A percentile compares a stretch with the other conserved stretches of the same genome.
phyloP scores from a whole-genome alignment of 768 basidiomycete genomes.

The Asterophora parasitica region DNA sequence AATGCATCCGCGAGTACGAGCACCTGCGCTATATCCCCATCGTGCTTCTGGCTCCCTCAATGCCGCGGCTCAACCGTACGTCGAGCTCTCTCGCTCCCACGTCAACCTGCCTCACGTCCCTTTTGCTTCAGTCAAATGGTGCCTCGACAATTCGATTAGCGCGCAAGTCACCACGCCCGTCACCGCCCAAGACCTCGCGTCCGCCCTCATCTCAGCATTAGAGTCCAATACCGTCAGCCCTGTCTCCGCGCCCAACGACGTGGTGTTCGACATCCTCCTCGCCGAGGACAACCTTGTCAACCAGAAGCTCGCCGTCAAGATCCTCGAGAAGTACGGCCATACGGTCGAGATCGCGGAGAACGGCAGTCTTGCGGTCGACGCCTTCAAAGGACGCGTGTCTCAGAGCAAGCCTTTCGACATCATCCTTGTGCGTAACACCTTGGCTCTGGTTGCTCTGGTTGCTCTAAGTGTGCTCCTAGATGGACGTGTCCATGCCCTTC shows the following conservation, averaged over 20 bases:
- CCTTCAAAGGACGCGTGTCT: conserved; percentile 74
- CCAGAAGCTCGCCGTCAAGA: conserved; percentile 94
- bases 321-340: conserved; percentile 94
- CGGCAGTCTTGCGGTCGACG: conserved; percentile 88
- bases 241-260: conserved; percentile 79
- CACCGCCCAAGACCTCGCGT: conserved; percentile 80
- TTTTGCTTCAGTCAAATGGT: conserved; percentile 76
- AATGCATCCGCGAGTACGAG: conserved; percentile 86
- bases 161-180: conserved; percentile 93
- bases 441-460: not conserved
- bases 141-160: conserved; percentile 92
- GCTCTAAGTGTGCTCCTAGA: conserved; percentile 40
- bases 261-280: conserved; percentile 87
- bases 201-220: conserved; percentile 89
- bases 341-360: conserved; percentile 97
- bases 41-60: conserved; percentile 78
- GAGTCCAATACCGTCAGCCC: conserved; percentile 93
- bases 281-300: conserved; percentile 97
- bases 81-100: conserved; percentile 10
- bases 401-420: conserved; percentile 81
- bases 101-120: not conserved
- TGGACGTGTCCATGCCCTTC: conserved; percentile 98
- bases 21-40: conserved; percentile 96
- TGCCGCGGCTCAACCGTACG: conserved; percentile 74
- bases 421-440: conserved; percentile 63